A percentile compares a stretch with the other conserved stretches of the same genome.
Conservation (phyloP, 1,284 basidiomycete species). For the Sanguinoderma infundibulare region DNA sequence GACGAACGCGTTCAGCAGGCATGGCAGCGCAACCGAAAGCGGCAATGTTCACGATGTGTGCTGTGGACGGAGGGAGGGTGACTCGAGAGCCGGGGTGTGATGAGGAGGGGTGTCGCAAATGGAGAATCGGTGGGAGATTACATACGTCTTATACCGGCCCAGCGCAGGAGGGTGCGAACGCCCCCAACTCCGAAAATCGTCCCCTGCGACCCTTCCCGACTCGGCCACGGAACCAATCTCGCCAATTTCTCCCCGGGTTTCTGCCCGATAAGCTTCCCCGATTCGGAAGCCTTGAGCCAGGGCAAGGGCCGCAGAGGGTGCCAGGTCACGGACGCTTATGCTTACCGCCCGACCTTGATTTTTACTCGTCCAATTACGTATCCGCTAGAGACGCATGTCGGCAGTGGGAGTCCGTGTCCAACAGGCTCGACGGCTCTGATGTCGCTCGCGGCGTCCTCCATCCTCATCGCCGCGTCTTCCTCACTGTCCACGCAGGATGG, state of each 20-base stretch:
- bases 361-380: conserved; percentile 23
- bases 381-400: conserved; percentile 9
- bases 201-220: conserved; percentile 20
- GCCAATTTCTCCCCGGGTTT: conserved; percentile 16
- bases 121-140: conserved; percentile 33
- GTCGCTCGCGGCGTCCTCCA: background rate
- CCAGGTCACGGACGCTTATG: conserved; percentile 19
- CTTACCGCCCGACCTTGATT: conserved; percentile 17
- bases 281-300: conserved; percentile 12
- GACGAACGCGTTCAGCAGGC: conserved; percentile 60
- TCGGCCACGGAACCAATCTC: conserved; percentile 23
- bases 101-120: conserved; percentile 35
- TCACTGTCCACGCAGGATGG: background rate
- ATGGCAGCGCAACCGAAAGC: conserved; percentile 39
- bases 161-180: conserved; percentile 27
- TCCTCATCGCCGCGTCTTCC: background rate
- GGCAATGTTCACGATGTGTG: conserved; percentile 17
- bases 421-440: background rate
- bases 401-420: conserved; percentile 11
- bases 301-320: conserved; percentile 9
- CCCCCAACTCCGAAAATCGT: conserved; percentile 28
- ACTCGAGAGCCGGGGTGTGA: conserved; percentile 32
- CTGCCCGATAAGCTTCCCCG: conserved; percentile 17
- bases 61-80: conserved; percentile 29
- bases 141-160: conserved; percentile 34